Conservation (phyloP, 73 alveolate species). For the Paraurostyla sp. region DNA sequence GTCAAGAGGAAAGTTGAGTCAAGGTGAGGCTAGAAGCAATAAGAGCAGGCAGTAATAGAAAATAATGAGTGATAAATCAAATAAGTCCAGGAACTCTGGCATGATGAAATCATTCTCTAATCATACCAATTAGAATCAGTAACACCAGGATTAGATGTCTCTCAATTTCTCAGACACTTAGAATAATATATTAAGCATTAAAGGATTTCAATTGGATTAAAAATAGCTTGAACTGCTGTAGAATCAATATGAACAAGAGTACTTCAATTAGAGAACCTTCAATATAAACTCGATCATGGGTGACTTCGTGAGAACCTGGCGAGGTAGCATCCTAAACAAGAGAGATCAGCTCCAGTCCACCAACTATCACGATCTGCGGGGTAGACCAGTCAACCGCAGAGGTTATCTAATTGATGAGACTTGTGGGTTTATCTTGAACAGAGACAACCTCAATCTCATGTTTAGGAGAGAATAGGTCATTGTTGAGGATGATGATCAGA, state of each 20-base stretch:
- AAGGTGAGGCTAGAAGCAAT: conserved; percentile 7
- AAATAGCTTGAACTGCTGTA: conserved; percentile 12
- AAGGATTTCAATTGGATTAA: neutral
- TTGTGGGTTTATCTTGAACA: conserved; percentile 39
- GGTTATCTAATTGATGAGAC: conserved; percentile 59
- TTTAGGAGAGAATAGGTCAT: conserved; percentile 34
- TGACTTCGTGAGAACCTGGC: neutral
- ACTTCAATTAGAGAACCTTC: conserved; percentile 65
- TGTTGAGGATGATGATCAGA: conserved; percentile 21
- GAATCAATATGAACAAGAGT: conserved; percentile 52
- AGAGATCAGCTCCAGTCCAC: neutral
- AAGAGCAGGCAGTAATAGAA: conserved; percentile 24
- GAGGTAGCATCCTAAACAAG: conserved; percentile 9
- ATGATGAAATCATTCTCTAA: no score
- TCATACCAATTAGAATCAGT: no score
- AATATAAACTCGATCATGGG: conserved; percentile 64
- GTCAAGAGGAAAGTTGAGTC: conserved; percentile 16
- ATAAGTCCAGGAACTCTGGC: neutral
- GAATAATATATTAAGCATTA: no score
- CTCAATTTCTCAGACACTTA: no score
- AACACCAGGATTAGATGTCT: no score
- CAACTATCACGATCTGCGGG: conserved; percentile 28
- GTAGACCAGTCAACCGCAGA: conserved; percentile 31
- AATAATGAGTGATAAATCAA: conserved; percentile 20
- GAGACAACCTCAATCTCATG: conserved; percentile 29